Evolutionary conservation across 1,284 basidiomycete genomes (phyloP), one percentile per base, ranked within the genome.

Genomic region (Boletellus sp.): DNA sequence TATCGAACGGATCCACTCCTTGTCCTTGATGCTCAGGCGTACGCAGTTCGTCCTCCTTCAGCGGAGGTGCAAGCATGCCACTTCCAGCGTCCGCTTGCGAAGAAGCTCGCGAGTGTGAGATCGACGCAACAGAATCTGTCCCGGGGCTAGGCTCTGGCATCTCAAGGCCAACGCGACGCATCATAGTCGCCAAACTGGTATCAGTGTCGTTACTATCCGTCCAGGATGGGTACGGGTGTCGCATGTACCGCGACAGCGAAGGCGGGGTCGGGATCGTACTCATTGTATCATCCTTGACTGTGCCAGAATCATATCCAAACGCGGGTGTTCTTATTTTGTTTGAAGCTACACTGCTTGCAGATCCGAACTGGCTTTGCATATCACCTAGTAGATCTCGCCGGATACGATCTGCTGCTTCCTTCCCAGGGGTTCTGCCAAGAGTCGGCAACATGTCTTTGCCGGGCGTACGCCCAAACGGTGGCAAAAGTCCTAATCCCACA

Each of bases 321-420:
- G 57, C 60, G 49, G 61, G 63, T 24, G 64, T 64, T 47, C 58
- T 57, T 38, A 66, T 21, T 53, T 55, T 64, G 38, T 53, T 58
- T 28, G 57, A 54, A 10, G 46, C 50, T 22, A 39, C 50, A 26
- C 54, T 60, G 13, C 49, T 44, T 28, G 46, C 44, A 32, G 61
- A 53, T 21, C 51, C 60, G 1, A 66, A 47, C 16, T 69, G 62
- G 28, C 51, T 65, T 50, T 78, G 74, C 12, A 75, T 71, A 53
- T 79, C 76, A 21, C 75, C 77, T 13, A 90, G 63, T 5, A 89
- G 68, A 62, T 85, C 83, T 42, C 74, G 73, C 51, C 78, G 77
- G 49, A 90, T 88, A 15, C 85, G 76, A 18, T 77, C 73, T 1
- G 86, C 86, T 12, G 89, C 87, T 52, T 82, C 80, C 59, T 78